Evolutionary conservation across 768 basidiomycete genomes (phyloP), one percentile per base, ranked within the genome.

Genomic region (Chlorophyllum brunneum): DNA sequence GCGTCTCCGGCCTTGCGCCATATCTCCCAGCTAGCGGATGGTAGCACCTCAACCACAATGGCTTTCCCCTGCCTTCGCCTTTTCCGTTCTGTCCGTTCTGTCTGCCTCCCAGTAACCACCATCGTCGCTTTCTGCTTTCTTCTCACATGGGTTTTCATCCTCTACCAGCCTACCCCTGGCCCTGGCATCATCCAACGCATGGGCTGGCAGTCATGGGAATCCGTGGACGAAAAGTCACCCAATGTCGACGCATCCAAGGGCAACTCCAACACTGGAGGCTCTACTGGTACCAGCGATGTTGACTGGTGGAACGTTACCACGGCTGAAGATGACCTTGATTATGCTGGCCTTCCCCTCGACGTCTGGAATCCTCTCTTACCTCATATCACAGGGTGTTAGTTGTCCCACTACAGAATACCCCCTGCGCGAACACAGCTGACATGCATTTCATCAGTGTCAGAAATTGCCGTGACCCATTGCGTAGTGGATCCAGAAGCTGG

Each of bases 171-270:
- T 2, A 80, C 78, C 8, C 74, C 75, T 1, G 88, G 88, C 2
- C 88, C 88, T 15, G 88, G 88, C 1, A 65, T 76, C 11, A 64
- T 76, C 11, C 88, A 92, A 61, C 77, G 80, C 39, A 71, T 97
- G 16, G 92, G 92, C 24, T 95, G 92, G 92, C 92, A 95, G 61
- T 77, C 86, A 5, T 95, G 90, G 90, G 92, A 89, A 38, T 61
- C 78, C 2, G 74, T 93, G 0, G 57, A 54, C 11, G 54, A 55
- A 47, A 4, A n/a, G n/a, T 40, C 57, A 9, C 22, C 46, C n/a
- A 50, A 51, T 6, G 11, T 41, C 16, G 40, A 30, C 4, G 27
- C 40, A 42, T 26, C 49, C 9, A 48, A 44, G 2, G 56, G 34
- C 30, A 31, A 44, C 49, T 41, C 48, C 47, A 47, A 50, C 55